These are phyloP conservation scores for Pleurozium schreberi DNA, from an alignment of 225 moss, liverwort and hornwort species.

Conservation along the genomic window DNA sequence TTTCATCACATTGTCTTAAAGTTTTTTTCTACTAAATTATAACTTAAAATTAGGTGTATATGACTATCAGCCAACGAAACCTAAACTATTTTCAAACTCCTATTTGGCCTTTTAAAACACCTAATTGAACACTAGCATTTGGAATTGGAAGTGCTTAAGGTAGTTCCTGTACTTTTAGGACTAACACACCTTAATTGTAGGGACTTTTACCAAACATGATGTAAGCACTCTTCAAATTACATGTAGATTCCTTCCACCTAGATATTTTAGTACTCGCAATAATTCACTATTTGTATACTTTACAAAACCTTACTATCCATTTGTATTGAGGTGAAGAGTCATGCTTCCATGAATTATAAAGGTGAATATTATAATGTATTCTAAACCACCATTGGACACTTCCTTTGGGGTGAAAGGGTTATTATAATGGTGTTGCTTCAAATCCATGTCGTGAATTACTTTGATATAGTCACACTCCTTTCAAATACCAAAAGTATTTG, in stretches of 20 bases:
- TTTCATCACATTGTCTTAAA: too few species aligned
- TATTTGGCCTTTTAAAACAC: too few species aligned
- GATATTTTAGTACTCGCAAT: background rate
- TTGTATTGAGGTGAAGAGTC: background rate
- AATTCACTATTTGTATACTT: background rate
- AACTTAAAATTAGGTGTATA: too few species aligned
- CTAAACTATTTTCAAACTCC: too few species aligned
- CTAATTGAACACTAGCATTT: too few species aligned
- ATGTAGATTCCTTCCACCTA: too few species aligned
- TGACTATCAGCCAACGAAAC: too few species aligned
- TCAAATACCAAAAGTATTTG: background rate
- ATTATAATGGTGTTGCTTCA: background rate
- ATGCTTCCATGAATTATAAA: background rate
- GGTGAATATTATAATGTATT: background rate
- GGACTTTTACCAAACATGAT: too few species aligned
- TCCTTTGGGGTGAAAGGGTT: background rate
- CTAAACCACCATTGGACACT: background rate
- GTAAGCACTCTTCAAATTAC: background rate
- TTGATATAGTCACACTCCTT: background rate
- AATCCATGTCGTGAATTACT: background rate
- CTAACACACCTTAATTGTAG: too few species aligned
- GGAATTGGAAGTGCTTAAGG: too few species aligned
- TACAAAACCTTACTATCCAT: background rate
- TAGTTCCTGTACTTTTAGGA: too few species aligned
- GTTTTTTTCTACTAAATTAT: too few species aligned